phyloP scores from a whole-genome alignment of 2,329 filamentous ascomycete genomes.

The Ilyonectria mors-panacis region DNA sequence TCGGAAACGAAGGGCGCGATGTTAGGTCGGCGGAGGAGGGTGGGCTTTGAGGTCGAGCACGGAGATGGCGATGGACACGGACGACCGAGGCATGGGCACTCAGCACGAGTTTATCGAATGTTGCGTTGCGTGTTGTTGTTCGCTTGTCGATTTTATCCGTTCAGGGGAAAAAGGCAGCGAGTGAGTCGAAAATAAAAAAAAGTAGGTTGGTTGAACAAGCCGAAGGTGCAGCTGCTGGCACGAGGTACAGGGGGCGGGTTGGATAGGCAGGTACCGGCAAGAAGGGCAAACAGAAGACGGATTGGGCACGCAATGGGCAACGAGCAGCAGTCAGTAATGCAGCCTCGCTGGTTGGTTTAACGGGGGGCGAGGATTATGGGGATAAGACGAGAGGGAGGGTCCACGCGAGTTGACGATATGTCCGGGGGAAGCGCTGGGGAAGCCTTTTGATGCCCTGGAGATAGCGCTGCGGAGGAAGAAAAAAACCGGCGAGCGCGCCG shows the following conservation, averaged over 20 bases:
- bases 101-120: background rate
- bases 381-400: background rate
- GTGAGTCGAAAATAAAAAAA: background rate
- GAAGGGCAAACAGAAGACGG: background rate
- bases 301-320: background rate
- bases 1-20: background rate
- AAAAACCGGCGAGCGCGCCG: background rate
- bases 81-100: conserved; percentile 22
- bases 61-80: background rate
- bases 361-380: conserved; percentile 3
- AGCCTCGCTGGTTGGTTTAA: conserved; percentile 36
- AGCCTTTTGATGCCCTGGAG: background rate
- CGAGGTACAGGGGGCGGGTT: background rate
- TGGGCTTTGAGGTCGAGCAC: conserved; percentile 12
- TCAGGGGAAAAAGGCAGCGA: background rate
- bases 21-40: conserved; percentile 9
- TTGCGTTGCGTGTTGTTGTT: background rate
- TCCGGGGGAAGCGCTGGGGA: conserved; percentile 1
- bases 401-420: background rate
- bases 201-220: background rate
- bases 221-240: background rate
- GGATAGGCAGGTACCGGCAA: background rate
- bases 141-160: background rate
- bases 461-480: background rate
- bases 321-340: conserved; percentile 25